phyloP scores from a whole-genome alignment of 805 yeast genomes.

The Ogataea pini region DNA sequence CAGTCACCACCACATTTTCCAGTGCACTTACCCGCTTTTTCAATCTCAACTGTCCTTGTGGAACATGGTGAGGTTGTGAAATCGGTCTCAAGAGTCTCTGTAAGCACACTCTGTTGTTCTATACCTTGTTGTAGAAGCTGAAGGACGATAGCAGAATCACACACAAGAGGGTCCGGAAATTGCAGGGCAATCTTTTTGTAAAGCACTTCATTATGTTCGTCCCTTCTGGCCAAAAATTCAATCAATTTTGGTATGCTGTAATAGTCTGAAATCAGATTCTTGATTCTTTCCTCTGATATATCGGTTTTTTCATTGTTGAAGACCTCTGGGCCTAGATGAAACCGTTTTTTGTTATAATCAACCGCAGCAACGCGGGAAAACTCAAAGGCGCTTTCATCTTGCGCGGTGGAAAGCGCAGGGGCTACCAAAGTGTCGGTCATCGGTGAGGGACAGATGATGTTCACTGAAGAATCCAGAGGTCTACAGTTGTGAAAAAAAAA shows the following conservation, averaged over 20 bases:
- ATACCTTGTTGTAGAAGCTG: conserved; percentile 49
- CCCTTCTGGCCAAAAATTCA: conserved; percentile 29
- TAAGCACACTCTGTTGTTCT: conserved; percentile 13
- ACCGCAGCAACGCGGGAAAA: conserved; percentile 43
- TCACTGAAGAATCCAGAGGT: too few relatives aligned
- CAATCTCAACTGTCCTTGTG: conserved; percentile 24
- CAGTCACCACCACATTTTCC: conserved; percentile 33
- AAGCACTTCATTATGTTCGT: conserved; percentile 28
- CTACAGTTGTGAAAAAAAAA: too few relatives aligned
- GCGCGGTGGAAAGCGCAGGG: conserved; percentile 74
- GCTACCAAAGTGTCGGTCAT: conserved; percentile 42
- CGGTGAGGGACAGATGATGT: neutral
- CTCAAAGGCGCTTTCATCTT: conserved; percentile 57
- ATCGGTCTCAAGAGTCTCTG: conserved; percentile 6
- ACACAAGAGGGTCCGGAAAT: conserved; percentile 80
- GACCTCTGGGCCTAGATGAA: conserved; percentile 33
- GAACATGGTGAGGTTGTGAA: conserved; percentile 15
- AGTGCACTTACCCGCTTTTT: conserved; percentile 25
- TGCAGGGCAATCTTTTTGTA: conserved; percentile 72
- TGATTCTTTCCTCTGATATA: conserved; percentile 31
- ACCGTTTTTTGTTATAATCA: conserved; percentile 17
- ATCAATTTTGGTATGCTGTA: conserved; percentile 47
- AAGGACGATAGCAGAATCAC: conserved; percentile 75
- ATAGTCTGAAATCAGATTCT: conserved; percentile 43
- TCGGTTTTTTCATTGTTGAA: conserved; percentile 23